These are phyloP conservation scores for Tothia fuscella DNA, from an alignment of 2,329 filamentous ascomycete species.

Conservation along the genomic window DNA sequence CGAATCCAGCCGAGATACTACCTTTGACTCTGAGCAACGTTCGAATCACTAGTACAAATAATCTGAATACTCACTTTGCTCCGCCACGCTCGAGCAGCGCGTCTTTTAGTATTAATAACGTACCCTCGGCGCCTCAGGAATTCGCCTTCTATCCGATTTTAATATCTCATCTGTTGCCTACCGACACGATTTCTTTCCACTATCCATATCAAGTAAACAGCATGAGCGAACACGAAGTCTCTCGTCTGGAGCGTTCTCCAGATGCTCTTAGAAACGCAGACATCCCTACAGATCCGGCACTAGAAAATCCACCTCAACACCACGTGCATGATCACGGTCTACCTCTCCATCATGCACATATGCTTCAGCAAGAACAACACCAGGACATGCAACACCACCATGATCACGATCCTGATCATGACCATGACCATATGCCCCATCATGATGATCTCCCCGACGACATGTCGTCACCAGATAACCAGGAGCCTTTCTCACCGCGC, in stretches of 20 bases:
- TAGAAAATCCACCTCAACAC: conserved; percentile 2
- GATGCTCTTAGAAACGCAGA: conserved; percentile 7
- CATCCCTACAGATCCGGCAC: conserved; percentile 1
- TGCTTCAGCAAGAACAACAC: conserved; percentile 4
- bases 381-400: conserved; percentile 4
- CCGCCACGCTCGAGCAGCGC: conserved; percentile 6
- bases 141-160: not conserved
- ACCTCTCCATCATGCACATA: not conserved
- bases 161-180: not conserved
- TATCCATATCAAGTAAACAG: conserved; percentile 1
- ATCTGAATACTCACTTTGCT: not conserved
- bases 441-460: conserved; percentile 5
- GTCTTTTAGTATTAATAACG: not conserved
- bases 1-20: not conserved
- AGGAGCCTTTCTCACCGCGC: conserved; percentile 18
- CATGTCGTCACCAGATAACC: conserved; percentile 6
- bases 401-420: conserved; percentile 1
- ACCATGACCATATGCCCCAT: conserved; percentile 6
- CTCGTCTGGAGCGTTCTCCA: conserved; percentile 7
- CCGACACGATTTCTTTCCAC: no score
- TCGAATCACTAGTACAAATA: not conserved
- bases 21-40: not conserved
- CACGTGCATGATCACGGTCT: not conserved
- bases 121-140: not conserved
- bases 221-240: conserved; percentile 9